Evolutionary conservation across 148 eudicot species (phyloP).

Genomic region (Vaccinium vitisidaea): DNA sequence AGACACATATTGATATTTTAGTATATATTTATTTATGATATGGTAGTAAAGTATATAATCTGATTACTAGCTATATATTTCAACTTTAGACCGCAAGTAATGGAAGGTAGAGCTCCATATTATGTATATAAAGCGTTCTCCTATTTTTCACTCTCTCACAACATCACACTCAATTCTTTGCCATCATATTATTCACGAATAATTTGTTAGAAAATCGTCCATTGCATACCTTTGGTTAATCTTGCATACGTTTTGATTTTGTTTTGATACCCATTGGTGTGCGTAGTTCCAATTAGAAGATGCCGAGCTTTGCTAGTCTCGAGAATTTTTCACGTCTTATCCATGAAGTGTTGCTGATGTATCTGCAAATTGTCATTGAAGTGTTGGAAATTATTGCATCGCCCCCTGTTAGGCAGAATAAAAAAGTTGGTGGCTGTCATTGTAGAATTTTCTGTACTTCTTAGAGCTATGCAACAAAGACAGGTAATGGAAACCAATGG

Average conservation of each 20-base stretch:
- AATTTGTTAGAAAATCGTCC: neutral
- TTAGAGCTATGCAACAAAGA: neutral
- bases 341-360: neutral
- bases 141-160: neutral
- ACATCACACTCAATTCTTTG: neutral
- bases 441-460: neutral
- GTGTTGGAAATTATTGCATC: neutral
- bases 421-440: neutral
- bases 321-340: neutral
- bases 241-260: neutral
- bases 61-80: neutral
- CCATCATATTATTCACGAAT: neutral
- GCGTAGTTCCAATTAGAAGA: neutral
- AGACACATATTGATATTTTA: neutral
- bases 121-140: neutral
- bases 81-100: neutral
- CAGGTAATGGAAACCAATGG: neutral
- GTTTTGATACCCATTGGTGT: neutral
- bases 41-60: neutral
- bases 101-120: neutral
- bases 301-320: neutral
- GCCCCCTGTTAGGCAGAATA: neutral
- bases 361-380: neutral
- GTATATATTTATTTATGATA: neutral
- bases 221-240: neutral